phyloP scores from a whole-genome alignment of 352 stramenopile genomes.

The Lagenidium giganteum region DNA sequence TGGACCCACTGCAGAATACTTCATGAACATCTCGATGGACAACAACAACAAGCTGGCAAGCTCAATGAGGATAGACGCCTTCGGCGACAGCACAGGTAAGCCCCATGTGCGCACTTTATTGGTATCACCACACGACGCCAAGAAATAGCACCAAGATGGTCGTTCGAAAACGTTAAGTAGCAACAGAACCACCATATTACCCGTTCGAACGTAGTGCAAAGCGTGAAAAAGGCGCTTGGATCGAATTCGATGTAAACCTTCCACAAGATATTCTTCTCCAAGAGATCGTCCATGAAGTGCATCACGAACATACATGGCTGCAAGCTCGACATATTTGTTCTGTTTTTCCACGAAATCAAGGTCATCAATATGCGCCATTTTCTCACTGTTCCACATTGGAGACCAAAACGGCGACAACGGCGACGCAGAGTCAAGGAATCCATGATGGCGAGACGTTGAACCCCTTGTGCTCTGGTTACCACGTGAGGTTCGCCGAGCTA shows the following conservation, averaged over 20 bases:
- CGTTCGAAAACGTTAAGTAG: slow-evolving; percentile 47
- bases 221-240: slow-evolving; percentile 50
- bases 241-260: slow-evolving; percentile 35
- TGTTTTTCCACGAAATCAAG: slow-evolving; percentile 11
- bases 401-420: no score
- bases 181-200: slow-evolving; percentile 45
- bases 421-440: no score
- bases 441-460: no score
- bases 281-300: slow-evolving; percentile 40
- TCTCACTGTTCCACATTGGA: no score
- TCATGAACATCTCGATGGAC: slow-evolving; percentile 34
- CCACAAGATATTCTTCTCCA: slow-evolving; percentile 38
- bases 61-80: slow-evolving; percentile 31
- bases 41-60: slow-evolving; percentile 36
- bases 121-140: slow-evolving; percentile 23
- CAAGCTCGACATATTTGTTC: slow-evolving; percentile 28
- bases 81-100: slow-evolving; percentile 25
- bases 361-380: slow-evolving; percentile 2
- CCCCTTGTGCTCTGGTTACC: no score
- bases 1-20: slow-evolving; percentile 42
- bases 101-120: slow-evolving; percentile 26
- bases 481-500: no score
- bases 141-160: slow-evolving; percentile 54
- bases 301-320: slow-evolving; percentile 40
- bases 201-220: slow-evolving; percentile 28